Evolutionary conservation across 257 asterid species (phyloP), one percentile per base, ranked within the genome.

Genomic region (Cynanchum wilfordii): DNA sequence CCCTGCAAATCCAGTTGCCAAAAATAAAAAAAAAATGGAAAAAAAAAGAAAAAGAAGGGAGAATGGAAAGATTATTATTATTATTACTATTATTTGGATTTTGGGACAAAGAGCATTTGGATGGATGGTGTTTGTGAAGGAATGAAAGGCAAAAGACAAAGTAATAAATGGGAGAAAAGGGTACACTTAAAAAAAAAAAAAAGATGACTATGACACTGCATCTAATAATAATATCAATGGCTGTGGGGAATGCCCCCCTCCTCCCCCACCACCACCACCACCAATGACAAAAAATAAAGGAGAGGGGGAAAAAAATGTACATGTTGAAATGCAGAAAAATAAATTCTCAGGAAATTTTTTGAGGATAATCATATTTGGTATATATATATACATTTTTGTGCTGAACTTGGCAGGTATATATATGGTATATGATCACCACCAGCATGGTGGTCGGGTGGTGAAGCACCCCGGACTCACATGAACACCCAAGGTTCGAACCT

Each of bases 141-240:
- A 85, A 83, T 81, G 91, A 87, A 42, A 85, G 79, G 90, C 84
- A 84, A 87, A 86, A 87, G 96, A 87, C 91, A 88, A 79, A 70
- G 82, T 82, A 85, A 85, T 85, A 81, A 86, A 84, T 83, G 89
- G 79, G 81, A 75, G 85, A n/a, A n/a, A n/a, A n/a, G n/a, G 91
- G 91, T 80, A 83, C 87, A 84, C 85, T 85, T 77, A 36, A 36
- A 36, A 36, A 36, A 36, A 36, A 36, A 36, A 70, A 86, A 86
- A 86, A 83, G 86, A 83, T 77, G 91, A 83, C 80, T 86, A 59
- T 73, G 90, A 86, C 89, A 86, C 77, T 86, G 79, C 87, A 85
- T 85, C 85, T 77, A 82, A 74, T 83, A 75, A 83, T 85, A 78
- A 77, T 75, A 73, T 84, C 80, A 79, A 36, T 83, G 79, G 63